Evolutionary conservation across 2,329 filamentous ascomycete genomes (phyloP), one percentile per base, ranked within the genome.

Genomic region (Ascochyta rabiei): DNA sequence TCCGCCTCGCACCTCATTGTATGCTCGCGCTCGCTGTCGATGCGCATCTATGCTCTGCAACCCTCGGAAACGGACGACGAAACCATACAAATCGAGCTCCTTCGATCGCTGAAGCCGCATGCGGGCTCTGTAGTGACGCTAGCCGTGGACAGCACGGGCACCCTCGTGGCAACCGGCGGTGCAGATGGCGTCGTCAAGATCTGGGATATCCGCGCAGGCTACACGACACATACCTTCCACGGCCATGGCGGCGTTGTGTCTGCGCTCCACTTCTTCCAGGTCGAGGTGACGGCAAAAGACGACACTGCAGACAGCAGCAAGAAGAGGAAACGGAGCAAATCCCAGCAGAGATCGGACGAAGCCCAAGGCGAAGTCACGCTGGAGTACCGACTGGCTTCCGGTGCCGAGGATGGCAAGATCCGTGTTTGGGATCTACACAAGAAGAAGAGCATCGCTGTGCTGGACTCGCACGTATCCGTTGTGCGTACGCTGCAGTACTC

Each of bases 161-260:
- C 93, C 2, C 80, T 99, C 12, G 82, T 99, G 38, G 95, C 93
- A 15, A 98, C 93, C 15, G 95, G 96, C 59, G 91, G 90, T 43
- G 93, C 95, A 3, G 95, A 99, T 71, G 95, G 95, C 21, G 86
- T 89, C 0, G 90, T 98, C 67, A 99, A 99, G 75, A 88, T 99
- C 47, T 99, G 93, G 93, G 95, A 99, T 76, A 91, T 99, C 56
- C 82, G 83, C 44, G 91, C 88, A 39, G 95, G 95, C 19, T 98
- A 90, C 75, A 87, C 92, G 28, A 99, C 96, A 24, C 95, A 99
- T 76, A 96, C 91, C 0, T 96, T 99, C 75, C 89, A 93, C 64
- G 93, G 93, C 1, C 93, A 96, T 52, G 92, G 92, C 56, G 93
- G 95, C 9, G 84, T 99, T 19, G 86, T 99, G 4, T 96, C 95